Percentiles rank a stretch among this genome's conserved stretches.
These are phyloP conservation scores for Rhizophlyctis rosea DNA, from an alignment of 192 early-diverging fungal genomes.

Conservation along the genomic window DNA sequence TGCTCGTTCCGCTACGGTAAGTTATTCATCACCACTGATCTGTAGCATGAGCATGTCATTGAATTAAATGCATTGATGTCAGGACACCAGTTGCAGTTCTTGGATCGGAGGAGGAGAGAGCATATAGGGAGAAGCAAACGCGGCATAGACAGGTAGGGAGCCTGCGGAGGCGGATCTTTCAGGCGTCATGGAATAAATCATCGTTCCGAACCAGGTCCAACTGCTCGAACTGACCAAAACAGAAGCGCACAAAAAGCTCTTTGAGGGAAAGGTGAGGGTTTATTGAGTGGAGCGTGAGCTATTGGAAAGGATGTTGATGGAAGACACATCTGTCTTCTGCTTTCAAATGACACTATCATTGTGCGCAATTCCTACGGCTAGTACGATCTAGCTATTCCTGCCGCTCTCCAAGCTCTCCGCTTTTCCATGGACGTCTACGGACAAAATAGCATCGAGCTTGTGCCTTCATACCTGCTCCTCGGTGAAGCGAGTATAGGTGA, in stretches of 20 bases:
- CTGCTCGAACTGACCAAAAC: slow-evolving; percentile 48
- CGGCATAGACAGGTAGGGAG: slow-evolving; percentile 33
- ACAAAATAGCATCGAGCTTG: slow-evolving; percentile 49
- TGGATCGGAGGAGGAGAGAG: slow-evolving; percentile 56
- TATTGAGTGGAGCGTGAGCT: background rate
- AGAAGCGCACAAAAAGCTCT: slow-evolving; percentile 57
- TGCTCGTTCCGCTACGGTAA: slow-evolving; percentile 46
- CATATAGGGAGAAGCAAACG: slow-evolving; percentile 41
- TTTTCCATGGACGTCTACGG: slow-evolving; percentile 54
- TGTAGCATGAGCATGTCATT: no score
- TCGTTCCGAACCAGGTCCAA: slow-evolving; percentile 21
- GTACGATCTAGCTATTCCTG: slow-evolving; percentile 58
- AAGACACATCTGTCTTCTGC: no score
- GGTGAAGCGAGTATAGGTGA: slow-evolving; percentile 59
- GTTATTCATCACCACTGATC: background rate
- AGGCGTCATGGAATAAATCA: no score
- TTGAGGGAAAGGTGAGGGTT: slow-evolving; percentile 46
- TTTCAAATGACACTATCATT: no score
- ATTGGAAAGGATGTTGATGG: background rate
- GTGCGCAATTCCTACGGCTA: background rate
- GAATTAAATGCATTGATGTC: background rate
- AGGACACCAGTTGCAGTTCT: slow-evolving; percentile 50
- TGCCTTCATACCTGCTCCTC: slow-evolving; percentile 55
- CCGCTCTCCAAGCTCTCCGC: slow-evolving; percentile 54
- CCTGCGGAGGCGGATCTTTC: no score